Percentiles rank a stretch among this genome's conserved stretches.
phyloP scores from a whole-genome alignment of 768 basidiomycete species.

The Rossbeevera mucosa region DNA sequence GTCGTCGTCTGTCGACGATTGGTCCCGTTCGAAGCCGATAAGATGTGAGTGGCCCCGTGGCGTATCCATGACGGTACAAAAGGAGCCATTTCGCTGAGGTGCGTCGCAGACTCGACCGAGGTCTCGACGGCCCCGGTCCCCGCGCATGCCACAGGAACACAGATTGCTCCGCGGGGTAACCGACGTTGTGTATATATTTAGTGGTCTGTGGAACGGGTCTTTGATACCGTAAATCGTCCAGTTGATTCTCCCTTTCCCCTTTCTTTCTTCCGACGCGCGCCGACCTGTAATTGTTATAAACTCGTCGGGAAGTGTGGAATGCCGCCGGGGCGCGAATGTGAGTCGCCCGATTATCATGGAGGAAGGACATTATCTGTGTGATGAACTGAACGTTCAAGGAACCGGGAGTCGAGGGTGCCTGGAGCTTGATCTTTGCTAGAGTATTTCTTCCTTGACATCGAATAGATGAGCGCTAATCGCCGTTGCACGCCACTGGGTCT shows the following conservation, averaged over 20 bases:
- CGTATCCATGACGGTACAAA: background rate
- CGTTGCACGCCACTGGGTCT: slow-evolving; percentile 43
- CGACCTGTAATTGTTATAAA: background rate
- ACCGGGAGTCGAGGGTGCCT: background rate
- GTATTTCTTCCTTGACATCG: background rate
- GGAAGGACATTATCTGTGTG: background rate
- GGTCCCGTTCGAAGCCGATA: slow-evolving; percentile 51
- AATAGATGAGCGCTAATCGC: background rate
- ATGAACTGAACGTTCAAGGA: background rate
- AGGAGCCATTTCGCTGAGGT: background rate
- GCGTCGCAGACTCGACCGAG: background rate
- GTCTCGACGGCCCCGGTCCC: background rate
- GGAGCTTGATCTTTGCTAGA: background rate
- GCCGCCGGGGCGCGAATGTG: background rate
- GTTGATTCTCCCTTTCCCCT: slow-evolving; percentile 48
- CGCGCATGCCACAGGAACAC: slow-evolving; percentile 63
- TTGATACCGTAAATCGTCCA: too few relatives aligned
- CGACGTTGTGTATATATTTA: slow-evolving; percentile 59
- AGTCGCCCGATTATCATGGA: background rate
- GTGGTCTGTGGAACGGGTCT: slow-evolving; percentile 82
- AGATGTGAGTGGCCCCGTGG: slow-evolving; percentile 59
- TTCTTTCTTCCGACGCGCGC: background rate
- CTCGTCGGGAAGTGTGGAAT: background rate
- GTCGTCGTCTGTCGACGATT: background rate
- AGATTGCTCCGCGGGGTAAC: slow-evolving; percentile 93